Evolutionary conservation across 306 rosid genomes (phyloP).

Genomic region (Trifolium fragiferum): DNA sequence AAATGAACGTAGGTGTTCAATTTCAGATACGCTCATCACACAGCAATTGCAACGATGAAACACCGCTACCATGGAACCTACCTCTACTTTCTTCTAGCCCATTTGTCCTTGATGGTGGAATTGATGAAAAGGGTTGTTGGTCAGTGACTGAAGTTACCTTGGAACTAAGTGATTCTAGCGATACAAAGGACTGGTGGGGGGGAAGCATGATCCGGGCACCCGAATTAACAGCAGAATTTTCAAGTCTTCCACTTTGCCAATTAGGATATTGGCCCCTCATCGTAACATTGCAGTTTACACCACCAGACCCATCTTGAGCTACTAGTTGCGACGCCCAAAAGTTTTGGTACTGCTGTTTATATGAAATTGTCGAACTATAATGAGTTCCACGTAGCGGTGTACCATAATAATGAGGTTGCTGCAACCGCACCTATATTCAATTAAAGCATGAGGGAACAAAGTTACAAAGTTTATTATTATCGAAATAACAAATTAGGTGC

Average conservation of each 20-base stretch:
- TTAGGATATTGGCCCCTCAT: slow-evolving; percentile 48
- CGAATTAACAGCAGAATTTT: slow-evolving; percentile 33
- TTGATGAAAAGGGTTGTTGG: slow-evolving; percentile 57
- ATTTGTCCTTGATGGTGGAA: slow-evolving; percentile 44
- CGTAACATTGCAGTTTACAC: slow-evolving; percentile 34
- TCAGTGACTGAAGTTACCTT: slow-evolving; percentile 49
- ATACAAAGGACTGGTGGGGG: slow-evolving; percentile 42
- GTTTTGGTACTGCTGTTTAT: slow-evolving; percentile 54
- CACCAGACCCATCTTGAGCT: slow-evolving; percentile 49
- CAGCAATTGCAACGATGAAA: slow-evolving; percentile 60
- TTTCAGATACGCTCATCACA: slow-evolving; percentile 58
- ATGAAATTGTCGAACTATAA: slow-evolving; percentile 44
- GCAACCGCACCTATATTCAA: slow-evolving; percentile 51
- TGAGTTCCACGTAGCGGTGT: slow-evolving; percentile 43
- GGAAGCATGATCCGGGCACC: slow-evolving; percentile 44
- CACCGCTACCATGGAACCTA: slow-evolving; percentile 45
- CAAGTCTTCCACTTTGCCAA: slow-evolving; percentile 59
- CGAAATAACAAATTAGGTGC: slow-evolving; percentile 4
- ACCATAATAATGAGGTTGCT: slow-evolving; percentile 53
- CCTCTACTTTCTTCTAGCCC: slow-evolving; percentile 52
- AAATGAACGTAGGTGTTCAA: slow-evolving; percentile 1
- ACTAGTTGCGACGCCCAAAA: slow-evolving; percentile 60
- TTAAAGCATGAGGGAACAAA: slow-evolving; percentile 28
- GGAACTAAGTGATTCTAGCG: slow-evolving; percentile 47
- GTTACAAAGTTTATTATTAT: neutral